Evolutionary conservation across 768 basidiomycete genomes (phyloP).

Genomic region (Crassisporium funariophilum): DNA sequence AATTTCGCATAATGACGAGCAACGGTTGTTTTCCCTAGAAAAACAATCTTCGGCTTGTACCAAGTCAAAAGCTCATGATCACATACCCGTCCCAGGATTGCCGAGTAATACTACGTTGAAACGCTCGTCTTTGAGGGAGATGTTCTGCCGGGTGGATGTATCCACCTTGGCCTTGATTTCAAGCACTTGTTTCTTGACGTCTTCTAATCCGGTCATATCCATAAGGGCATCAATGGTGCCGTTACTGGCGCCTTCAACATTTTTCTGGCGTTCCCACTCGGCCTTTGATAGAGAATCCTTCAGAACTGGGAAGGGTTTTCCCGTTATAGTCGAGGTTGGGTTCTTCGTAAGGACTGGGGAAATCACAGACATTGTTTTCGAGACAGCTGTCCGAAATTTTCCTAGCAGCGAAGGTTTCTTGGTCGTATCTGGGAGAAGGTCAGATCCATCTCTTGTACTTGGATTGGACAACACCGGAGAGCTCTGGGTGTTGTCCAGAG

Average conservation of each 20-base stretch:
- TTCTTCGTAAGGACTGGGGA: background rate
- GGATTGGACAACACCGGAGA: too few relatives aligned
- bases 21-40: slow-evolving; percentile 68
- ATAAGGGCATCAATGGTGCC: slow-evolving; percentile 64
- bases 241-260: slow-evolving; percentile 51
- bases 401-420: too few relatives aligned
- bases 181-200: slow-evolving; percentile 64
- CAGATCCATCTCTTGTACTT: too few relatives aligned
- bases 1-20: slow-evolving; percentile 67
- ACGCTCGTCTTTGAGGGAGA: slow-evolving; percentile 53
- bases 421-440: too few relatives aligned
- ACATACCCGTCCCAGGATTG: slow-evolving; percentile 73
- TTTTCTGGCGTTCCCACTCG: slow-evolving; percentile 64
- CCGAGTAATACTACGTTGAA: slow-evolving; percentile 68
- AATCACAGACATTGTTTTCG: background rate
- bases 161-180: slow-evolving; percentile 62
- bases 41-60: background rate
- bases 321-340: background rate
- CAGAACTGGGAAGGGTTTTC: slow-evolving; percentile 13
- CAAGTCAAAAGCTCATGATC: background rate
- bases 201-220: slow-evolving; percentile 69
- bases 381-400: too few relatives aligned
- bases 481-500: background rate
- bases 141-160: slow-evolving; percentile 50
- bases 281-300: slow-evolving; percentile 37